Conservation (phyloP, 2,329 filamentous ascomycete genomes). For the Monosporascus sp. region DNA sequence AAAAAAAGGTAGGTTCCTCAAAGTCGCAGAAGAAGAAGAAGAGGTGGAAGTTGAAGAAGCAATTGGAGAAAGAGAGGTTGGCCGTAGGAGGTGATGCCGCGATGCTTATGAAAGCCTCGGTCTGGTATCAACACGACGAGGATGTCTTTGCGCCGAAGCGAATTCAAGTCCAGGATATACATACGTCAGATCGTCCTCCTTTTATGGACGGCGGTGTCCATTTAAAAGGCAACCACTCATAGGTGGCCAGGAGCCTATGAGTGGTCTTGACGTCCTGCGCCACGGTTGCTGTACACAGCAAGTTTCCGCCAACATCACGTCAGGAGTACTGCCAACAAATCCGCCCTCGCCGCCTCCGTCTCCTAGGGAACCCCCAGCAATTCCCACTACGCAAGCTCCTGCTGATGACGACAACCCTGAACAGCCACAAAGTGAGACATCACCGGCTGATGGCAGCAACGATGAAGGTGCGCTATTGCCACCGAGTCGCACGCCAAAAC, state of each 20-base stretch:
- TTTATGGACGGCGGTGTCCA: background rate
- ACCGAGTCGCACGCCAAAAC: conserved; percentile 16
- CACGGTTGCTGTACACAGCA: background rate
- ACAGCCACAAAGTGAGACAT: background rate
- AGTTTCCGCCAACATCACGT: background rate
- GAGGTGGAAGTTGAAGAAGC: background rate
- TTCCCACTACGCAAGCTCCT: background rate
- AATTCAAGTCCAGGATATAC: background rate
- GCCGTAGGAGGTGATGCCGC: no score
- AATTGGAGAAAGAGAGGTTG: background rate
- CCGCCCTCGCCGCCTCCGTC: background rate
- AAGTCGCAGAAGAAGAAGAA: background rate
- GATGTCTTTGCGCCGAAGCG: background rate
- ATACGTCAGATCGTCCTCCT: background rate
- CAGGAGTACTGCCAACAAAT: background rate
- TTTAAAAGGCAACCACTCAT: conserved; percentile 17
- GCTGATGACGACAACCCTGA: no score
- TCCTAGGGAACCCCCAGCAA: background rate
- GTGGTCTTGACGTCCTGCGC: conserved; percentile 7
- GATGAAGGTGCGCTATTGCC: background rate
- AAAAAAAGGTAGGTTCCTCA: background rate
- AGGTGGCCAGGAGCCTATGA: conserved; percentile 18
- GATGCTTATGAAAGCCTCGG: background rate
- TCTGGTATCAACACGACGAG: conserved; percentile 1
- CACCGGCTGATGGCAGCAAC: background rate